Conservation (phyloP, 1,284 basidiomycete genomes). For the Golubevia pallescens region DNA sequence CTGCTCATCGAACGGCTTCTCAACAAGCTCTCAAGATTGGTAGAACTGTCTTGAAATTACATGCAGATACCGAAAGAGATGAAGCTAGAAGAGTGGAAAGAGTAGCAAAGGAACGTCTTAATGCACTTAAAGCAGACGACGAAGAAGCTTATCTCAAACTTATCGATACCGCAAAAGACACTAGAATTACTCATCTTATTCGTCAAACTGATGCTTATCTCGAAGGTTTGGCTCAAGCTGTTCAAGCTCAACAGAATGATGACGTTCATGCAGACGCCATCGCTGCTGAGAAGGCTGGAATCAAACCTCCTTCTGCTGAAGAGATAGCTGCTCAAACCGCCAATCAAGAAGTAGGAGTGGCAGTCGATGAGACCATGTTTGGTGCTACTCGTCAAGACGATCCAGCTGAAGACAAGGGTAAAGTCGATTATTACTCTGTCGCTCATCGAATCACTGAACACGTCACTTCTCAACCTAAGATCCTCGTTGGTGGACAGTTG, state of each 20-base stretch:
- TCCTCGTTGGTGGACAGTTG: slow-evolving; percentile 55
- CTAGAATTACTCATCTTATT: slow-evolving; percentile 62
- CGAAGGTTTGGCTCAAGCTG: slow-evolving; percentile 59
- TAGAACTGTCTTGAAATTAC: slow-evolving; percentile 58
- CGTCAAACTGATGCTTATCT: slow-evolving; percentile 63
- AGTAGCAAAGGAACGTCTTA: slow-evolving; percentile 63
- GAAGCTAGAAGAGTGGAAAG: slow-evolving; percentile 62
- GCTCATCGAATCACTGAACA: slow-evolving; percentile 62
- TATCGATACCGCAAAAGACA: slow-evolving; percentile 64
- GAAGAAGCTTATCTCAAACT: slow-evolving; percentile 65
- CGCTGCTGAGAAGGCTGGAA: slow-evolving; percentile 38
- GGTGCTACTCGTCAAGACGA: slow-evolving; percentile 75
- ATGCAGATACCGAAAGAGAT: slow-evolving; percentile 58
- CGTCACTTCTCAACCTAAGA: slow-evolving; percentile 54
- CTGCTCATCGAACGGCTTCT: slow-evolving; percentile 67
- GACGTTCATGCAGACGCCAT: slow-evolving; percentile 60
- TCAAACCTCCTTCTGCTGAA: slow-evolving; percentile 16
- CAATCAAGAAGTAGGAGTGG: slow-evolving; percentile 52
- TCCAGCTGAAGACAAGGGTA: slow-evolving; percentile 52
- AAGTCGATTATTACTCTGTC: slow-evolving; percentile 64
- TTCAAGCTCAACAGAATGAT: slow-evolving; percentile 64
- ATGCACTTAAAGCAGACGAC: slow-evolving; percentile 63
- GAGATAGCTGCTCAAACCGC: slow-evolving; percentile 24
- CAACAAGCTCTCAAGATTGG: slow-evolving; percentile 62
- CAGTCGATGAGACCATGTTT: slow-evolving; percentile 85